Conservation (phyloP, 805 yeast species). For the Wickerhamomyces alni region DNA sequence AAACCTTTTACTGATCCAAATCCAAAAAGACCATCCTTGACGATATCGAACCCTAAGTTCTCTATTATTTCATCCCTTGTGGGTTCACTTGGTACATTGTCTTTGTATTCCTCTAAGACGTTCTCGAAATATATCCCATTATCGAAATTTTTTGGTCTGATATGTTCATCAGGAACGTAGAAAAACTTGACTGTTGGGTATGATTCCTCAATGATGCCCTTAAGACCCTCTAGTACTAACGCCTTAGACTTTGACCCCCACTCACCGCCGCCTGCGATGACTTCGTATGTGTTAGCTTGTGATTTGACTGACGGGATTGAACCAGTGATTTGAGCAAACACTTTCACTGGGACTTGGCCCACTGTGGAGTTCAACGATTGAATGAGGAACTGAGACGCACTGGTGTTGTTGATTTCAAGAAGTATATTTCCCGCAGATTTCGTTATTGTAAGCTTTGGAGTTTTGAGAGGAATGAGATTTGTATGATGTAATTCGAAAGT, state of each 20-base stretch:
- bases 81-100: background rate
- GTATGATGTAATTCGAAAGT: background rate
- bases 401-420: background rate
- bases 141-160: background rate
- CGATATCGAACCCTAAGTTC: too few relatives aligned
- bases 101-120: background rate
- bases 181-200: background rate
- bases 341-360: background rate
- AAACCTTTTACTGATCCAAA: background rate
- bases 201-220: background rate
- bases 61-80: too few relatives aligned
- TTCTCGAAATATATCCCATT: background rate
- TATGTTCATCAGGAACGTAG: background rate
- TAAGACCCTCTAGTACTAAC: conserved; percentile 2
- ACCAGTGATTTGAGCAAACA: conserved; percentile 2
- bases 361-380: background rate
- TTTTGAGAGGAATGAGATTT: background rate
- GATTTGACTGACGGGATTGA: background rate
- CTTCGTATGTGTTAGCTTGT: background rate
- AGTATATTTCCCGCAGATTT: conserved; percentile 4
- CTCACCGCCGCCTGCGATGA: conserved; percentile 12
- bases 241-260: conserved; percentile 6
- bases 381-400: conserved; percentile 5
- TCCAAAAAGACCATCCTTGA: background rate
- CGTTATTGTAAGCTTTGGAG: conserved; percentile 1